Conservation (phyloP, 208 protist species). For the Leishmania lainsoni region DNA sequence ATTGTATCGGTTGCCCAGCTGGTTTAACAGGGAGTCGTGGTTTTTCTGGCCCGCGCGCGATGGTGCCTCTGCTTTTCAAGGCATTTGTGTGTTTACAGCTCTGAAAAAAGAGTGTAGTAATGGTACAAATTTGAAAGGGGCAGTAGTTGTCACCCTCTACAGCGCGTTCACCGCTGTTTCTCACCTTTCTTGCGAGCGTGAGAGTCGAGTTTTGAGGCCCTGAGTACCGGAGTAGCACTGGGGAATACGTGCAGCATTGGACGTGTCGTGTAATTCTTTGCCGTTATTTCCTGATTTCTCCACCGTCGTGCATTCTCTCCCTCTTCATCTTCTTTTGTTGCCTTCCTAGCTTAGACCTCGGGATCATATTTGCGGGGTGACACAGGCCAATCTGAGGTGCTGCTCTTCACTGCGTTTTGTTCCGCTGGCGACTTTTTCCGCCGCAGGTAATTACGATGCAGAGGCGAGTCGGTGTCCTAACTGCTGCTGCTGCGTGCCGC, state of each 20-base stretch:
- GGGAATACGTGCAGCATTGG: neutral
- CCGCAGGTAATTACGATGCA: slow-evolving; percentile 9
- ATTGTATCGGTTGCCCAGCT: slow-evolving; percentile 49
- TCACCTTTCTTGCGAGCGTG: neutral
- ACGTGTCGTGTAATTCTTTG: neutral
- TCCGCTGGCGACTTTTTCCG: neutral
- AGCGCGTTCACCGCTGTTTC: neutral
- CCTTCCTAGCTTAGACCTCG: no score
- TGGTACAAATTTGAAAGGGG: neutral
- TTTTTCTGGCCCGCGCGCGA: neutral
- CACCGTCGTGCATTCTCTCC: neutral
- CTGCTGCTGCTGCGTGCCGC: slow-evolving; percentile 6
- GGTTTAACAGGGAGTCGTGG: neutral
- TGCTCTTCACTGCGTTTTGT: neutral
- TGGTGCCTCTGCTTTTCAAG: neutral
- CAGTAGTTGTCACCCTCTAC: neutral
- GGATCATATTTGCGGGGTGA: neutral
- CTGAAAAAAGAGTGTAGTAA: neutral
- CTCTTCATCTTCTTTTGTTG: neutral
- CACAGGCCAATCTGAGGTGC: neutral
- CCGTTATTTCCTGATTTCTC: no score
- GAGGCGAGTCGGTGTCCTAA: slow-evolving; percentile 8
- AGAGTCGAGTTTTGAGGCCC: neutral
- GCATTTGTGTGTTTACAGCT: neutral
- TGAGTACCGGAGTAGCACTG: neutral